phyloP scores from a whole-genome alignment of 495 filamentous ascomycete genomes.

The Lophiotrema nucula region DNA sequence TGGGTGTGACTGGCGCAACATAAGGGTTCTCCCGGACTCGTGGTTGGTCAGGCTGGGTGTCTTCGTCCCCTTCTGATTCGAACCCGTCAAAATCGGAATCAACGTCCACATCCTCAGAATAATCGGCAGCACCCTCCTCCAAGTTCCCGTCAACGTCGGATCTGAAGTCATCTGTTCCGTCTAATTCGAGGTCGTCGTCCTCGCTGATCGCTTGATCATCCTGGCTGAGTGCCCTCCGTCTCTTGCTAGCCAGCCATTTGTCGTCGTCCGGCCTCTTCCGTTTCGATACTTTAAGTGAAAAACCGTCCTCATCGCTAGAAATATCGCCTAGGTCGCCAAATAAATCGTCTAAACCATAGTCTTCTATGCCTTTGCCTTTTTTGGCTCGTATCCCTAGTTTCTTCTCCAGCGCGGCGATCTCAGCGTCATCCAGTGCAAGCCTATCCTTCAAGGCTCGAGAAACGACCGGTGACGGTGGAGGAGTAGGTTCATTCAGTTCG shows the following conservation, averaged over 20 bases:
- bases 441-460: conserved; percentile 62
- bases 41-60: conserved; percentile 8
- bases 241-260: conserved; percentile 60
- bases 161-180: no score
- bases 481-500: conserved; percentile 19
- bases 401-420: conserved; percentile 85
- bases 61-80: conserved; percentile 34
- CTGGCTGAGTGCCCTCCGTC: conserved; percentile 63
- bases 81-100: not conserved
- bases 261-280: conserved; percentile 56
- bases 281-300: conserved; percentile 42
- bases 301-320: conserved; percentile 50
- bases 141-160: conserved; percentile 6
- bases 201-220: conserved; percentile 46
- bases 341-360: conserved; percentile 81
- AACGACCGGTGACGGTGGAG: conserved; percentile 42
- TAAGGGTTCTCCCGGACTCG: conserved; percentile 65
- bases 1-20: conserved; percentile 50
- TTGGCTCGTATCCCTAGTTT: conserved; percentile 82
- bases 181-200: conserved; percentile 3
- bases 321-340: conserved; percentile 73
- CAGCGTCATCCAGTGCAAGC: conserved; percentile 73
- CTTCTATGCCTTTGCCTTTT: conserved; percentile 71
- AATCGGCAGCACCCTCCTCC: conserved; percentile 2
- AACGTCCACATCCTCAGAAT: conserved; percentile 18